Conservation (phyloP, 2,329 filamentous ascomycete genomes). For the Akanthomyces muscarius region DNA sequence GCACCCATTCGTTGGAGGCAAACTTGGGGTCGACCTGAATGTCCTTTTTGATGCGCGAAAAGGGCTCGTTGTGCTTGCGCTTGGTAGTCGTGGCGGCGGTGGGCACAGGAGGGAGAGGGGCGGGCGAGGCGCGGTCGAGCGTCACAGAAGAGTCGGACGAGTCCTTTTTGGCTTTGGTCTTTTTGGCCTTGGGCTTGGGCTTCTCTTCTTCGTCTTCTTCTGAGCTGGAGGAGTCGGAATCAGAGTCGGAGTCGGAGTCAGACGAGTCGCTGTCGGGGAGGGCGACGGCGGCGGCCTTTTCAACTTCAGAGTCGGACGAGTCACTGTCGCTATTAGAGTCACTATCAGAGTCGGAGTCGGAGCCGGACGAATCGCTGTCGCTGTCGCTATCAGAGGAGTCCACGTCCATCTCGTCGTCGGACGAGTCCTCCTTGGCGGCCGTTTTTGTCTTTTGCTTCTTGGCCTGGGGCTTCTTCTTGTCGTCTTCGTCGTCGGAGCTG, state of each 20-base stretch:
- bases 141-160: conserved; percentile 47
- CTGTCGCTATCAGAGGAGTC: conserved; percentile 31
- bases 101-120: conserved; percentile 52
- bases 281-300: conserved; percentile 31
- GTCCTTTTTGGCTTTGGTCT: conserved; percentile 24
- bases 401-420: conserved; percentile 21
- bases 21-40: conserved; percentile 65
- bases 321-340: conserved; percentile 22
- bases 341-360: conserved; percentile 30
- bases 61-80: conserved; percentile 60
- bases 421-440: conserved; percentile 8
- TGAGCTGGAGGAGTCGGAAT: conserved; percentile 20
- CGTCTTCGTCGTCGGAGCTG: conserved; percentile 36
- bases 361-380: conserved; percentile 27
- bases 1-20: conserved; percentile 73
- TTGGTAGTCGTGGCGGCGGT: conserved; percentile 30
- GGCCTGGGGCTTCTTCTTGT: conserved; percentile 31
- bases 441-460: conserved; percentile 8
- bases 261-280: conserved; percentile 35
- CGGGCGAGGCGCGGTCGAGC: conserved; percentile 40
- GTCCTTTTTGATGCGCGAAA: conserved; percentile 71
- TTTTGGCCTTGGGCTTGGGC: conserved; percentile 20
- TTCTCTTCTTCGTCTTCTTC: conserved; percentile 25
- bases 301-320: conserved; percentile 13
- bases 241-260: conserved; percentile 13